Evolutionary conservation across 2,329 filamentous ascomycete species (phyloP), one percentile per base, ranked within the genome.

Genomic region (Thelonectria discophora): DNA sequence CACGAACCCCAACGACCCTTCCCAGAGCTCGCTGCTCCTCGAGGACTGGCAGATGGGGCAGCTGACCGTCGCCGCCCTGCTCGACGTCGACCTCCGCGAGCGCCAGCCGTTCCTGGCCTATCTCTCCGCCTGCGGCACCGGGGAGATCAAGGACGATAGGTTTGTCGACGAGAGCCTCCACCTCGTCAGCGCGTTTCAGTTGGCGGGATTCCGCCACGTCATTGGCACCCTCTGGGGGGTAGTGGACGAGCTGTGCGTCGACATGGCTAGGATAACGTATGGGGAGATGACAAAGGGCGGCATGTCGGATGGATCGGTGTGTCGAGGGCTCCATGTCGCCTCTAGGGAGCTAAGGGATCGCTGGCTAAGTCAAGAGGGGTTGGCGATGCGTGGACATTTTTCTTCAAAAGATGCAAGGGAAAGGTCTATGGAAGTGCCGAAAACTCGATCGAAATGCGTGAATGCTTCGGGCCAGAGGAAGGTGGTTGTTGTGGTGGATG

Each of bases 61-160:
- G 6, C 17, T 50, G n/a, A 57, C 46, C 12, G 55, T 50, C 11
- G 55, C 17, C 1, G 21, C 49, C 13, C 5, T 57, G 4, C n/a
- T 50, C 18, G n/a, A 45, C 5, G 40, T 57, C 3, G 49, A 51
- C 27, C n/a, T 57, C 10, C 21, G 17, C n/a, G 17, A 34, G 24
- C 34, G 24, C 21, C 20, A 20, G 15, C 55, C 47, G 3, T 58
- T 58, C 37, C 39, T 58, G 9, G 45, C 45, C 13, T 43, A 50
- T 34, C 39, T 57, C 13, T 57, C 54, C 12, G 54, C 54, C 13
- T 58, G 55, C 27, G 46, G 46, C 3, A 58, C 55, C 2, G 37
- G 56, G 17, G n/a, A 21, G 9, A 47, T 49, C 45, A 30, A 43
- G 12, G 43, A 51, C 15, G 20, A 30, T 5, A 48, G 17, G 39